Evolutionary conservation across 768 basidiomycete genomes (phyloP).

Genomic region (Boletus patriciae): DNA sequence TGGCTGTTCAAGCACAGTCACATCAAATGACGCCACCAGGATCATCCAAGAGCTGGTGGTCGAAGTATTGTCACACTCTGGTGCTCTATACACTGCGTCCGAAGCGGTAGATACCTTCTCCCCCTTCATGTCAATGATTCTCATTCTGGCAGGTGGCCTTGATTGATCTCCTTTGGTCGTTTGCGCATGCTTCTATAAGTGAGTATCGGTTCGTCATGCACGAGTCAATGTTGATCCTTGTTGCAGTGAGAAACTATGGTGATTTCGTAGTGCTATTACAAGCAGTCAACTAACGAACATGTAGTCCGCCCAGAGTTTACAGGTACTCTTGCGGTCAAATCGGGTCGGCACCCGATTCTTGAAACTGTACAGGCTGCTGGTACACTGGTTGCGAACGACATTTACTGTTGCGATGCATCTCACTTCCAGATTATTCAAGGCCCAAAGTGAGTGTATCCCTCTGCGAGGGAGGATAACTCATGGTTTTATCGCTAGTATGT

Average conservation of each 20-base stretch:
- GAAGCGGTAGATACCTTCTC: slow-evolving; percentile 61
- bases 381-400: slow-evolving; percentile 83
- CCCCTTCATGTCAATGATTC: background rate
- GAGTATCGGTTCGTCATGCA: slow-evolving; percentile 27
- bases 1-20: background rate
- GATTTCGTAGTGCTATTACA: background rate
- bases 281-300: background rate
- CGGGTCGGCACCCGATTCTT: slow-evolving; percentile 84
- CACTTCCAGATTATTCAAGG: slow-evolving; percentile 92
- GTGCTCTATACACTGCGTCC: slow-evolving; percentile 84
- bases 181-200: slow-evolving; percentile 83
- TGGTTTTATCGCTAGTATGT: slow-evolving; percentile 49
- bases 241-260: slow-evolving; percentile 54
- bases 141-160: slow-evolving; percentile 62
- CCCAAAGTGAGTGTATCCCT: slow-evolving; percentile 61
- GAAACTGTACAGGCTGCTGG: slow-evolving; percentile 70
- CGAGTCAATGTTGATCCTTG: background rate
- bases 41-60: slow-evolving; percentile 77
- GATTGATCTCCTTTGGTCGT: slow-evolving; percentile 88
- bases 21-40: slow-evolving; percentile 37
- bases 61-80: slow-evolving; percentile 68
- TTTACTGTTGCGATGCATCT: slow-evolving; percentile 81
- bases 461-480: background rate
- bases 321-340: slow-evolving; percentile 84
- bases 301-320: slow-evolving; percentile 91